Evolutionary conservation across 352 stramenopile genomes (phyloP).

Genomic region (Phytophthora litchii): DNA sequence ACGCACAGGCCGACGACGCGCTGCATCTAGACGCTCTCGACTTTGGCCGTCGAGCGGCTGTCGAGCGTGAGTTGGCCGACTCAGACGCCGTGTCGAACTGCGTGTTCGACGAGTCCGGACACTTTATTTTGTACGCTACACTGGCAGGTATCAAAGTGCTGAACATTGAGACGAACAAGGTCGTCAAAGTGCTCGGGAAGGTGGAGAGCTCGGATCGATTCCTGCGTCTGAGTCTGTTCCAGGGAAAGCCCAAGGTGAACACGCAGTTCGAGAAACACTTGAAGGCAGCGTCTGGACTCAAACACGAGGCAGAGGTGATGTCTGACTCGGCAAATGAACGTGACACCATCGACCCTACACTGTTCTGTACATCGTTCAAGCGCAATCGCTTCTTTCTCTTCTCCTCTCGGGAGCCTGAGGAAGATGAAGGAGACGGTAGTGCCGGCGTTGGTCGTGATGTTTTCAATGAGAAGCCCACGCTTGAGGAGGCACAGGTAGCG

Average conservation of each 20-base stretch:
- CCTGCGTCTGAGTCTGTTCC: slow-evolving; percentile 92
- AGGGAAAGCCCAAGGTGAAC: slow-evolving; percentile 95
- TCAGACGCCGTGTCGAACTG: slow-evolving; percentile 73
- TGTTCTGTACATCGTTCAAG: slow-evolving; percentile 91
- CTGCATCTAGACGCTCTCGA: slow-evolving; percentile 89
- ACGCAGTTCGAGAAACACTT: slow-evolving; percentile 94
- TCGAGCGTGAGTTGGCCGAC: slow-evolving; percentile 82
- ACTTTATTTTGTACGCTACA: slow-evolving; percentile 96
- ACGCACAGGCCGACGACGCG: slow-evolving; percentile 72
- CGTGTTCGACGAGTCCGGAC: slow-evolving; percentile 96
- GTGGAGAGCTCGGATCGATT: slow-evolving; percentile 97
- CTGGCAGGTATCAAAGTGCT: slow-evolving; percentile 98
- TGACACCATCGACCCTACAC: slow-evolving; percentile 74
- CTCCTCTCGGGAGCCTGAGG: slow-evolving; percentile 92
- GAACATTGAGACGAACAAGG: slow-evolving; percentile 94
- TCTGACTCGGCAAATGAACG: slow-evolving; percentile 48
- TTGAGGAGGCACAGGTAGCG: slow-evolving; percentile 92
- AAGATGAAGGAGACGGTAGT: slow-evolving; percentile 62
- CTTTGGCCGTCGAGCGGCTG: slow-evolving; percentile 82
- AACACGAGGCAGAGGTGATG: slow-evolving; percentile 66
- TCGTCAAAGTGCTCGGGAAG: slow-evolving; percentile 93
- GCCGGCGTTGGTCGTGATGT: slow-evolving; percentile 88
- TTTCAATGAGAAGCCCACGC: slow-evolving; percentile 98
- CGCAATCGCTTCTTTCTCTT: slow-evolving; percentile 97
- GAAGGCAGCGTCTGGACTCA: slow-evolving; percentile 51